phyloP scores from a whole-genome alignment of 768 basidiomycete genomes.

The Phaeotremella skinneri region DNA sequence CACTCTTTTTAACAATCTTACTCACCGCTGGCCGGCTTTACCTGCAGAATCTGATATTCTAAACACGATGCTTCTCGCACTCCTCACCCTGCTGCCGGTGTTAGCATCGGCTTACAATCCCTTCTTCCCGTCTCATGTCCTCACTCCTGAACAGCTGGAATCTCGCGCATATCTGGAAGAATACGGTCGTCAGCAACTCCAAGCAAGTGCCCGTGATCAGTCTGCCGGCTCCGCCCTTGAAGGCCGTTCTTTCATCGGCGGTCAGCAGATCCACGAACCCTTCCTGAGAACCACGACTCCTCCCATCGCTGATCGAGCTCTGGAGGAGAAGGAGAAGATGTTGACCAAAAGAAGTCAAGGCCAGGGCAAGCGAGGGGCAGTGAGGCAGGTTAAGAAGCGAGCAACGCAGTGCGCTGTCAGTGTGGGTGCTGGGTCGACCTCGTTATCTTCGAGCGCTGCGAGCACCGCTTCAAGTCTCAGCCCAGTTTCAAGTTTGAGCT shows the following conservation, averaged over 20 bases:
- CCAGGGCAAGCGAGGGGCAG: background rate
- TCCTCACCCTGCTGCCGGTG: slow-evolving; percentile 16
- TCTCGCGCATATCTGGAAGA: slow-evolving; percentile 1
- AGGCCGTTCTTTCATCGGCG: background rate
- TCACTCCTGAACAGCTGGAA: background rate
- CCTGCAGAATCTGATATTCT: background rate
- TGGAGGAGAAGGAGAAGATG: background rate
- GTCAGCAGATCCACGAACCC: background rate
- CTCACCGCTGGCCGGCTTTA: background rate
- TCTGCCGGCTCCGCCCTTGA: background rate
- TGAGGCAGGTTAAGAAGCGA: background rate
- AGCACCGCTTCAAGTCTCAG: slow-evolving; percentile 6
- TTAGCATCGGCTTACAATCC: slow-evolving; percentile 24
- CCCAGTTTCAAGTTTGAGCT: slow-evolving; percentile 1
- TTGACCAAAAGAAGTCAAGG: background rate
- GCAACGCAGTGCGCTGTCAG: background rate
- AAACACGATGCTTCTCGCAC: slow-evolving; percentile 7
- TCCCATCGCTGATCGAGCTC: background rate
- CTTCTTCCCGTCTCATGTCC: slow-evolving; percentile 9
- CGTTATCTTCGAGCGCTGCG: slow-evolving; percentile 6
- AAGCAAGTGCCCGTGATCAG: background rate
- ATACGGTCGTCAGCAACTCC: slow-evolving; percentile 1
- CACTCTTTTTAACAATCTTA: too few relatives aligned
- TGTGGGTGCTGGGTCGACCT: slow-evolving; percentile 1
- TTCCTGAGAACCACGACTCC: background rate